These are phyloP conservation scores for Botrytis aclada DNA, from an alignment of 2,329 filamentous ascomycete genomes.

Conservation along the genomic window DNA sequence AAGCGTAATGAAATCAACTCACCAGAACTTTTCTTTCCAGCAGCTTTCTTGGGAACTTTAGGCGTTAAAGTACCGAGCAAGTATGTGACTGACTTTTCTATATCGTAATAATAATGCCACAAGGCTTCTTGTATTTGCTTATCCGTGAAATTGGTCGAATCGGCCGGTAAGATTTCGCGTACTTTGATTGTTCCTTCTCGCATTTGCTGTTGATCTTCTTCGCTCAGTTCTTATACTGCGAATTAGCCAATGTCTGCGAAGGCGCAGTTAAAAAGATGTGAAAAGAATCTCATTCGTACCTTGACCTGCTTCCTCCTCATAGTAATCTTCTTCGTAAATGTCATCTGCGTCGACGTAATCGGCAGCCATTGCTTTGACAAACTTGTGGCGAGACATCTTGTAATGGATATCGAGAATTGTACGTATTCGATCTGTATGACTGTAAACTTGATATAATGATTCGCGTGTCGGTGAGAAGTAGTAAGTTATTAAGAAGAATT, in stretches of 20 bases:
- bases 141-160: conserved; percentile 52
- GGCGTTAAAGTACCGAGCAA: conserved; percentile 56
- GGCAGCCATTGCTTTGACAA: conserved; percentile 41
- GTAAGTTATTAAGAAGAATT: background rate
- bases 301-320: conserved; percentile 42
- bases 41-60: conserved; percentile 31
- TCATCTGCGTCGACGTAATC: conserved; percentile 48
- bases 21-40: conserved; percentile 39
- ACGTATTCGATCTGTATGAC: background rate
- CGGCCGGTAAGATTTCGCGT: conserved; percentile 59
- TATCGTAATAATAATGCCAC: conserved; percentile 95
- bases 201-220: conserved; percentile 52
- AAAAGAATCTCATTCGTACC: conserved; percentile 16
- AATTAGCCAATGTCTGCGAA: background rate
- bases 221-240: conserved; percentile 33
- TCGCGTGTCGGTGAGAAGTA: background rate
- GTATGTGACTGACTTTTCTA: conserved; percentile 80
- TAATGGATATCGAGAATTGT: background rate
- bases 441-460: background rate
- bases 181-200: conserved; percentile 65
- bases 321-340: conserved; percentile 39
- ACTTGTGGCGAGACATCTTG: conserved; percentile 42
- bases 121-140: conserved; percentile 82
- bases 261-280: background rate
- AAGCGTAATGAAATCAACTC: conserved; percentile 30